Evolutionary conservation across 2,329 filamentous ascomycete species (phyloP).

Genomic region (Verticillium isaacii): DNA sequence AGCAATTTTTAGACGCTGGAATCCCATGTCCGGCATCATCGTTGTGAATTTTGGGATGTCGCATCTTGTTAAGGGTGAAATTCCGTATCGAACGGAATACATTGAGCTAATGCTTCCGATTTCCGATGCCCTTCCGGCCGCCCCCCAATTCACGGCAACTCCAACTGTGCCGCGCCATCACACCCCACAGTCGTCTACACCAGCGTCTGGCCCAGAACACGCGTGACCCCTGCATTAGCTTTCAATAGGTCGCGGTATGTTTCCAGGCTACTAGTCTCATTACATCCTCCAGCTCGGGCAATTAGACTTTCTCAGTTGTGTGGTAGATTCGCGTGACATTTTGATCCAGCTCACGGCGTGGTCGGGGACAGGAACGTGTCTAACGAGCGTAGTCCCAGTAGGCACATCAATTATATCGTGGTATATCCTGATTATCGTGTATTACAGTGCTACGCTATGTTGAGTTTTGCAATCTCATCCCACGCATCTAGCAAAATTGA

Average conservation of each 20-base stretch:
- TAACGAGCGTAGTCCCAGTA: neutral
- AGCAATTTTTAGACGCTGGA: neutral
- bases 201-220: neutral
- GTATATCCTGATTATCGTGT: neutral
- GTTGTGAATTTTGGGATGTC: neutral
- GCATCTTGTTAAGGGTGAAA: neutral
- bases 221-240: neutral
- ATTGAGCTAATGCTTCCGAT: neutral
- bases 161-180: neutral
- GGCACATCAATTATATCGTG: neutral
- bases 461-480: conserved; percentile 1
- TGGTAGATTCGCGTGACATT: neutral
- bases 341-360: too few species aligned
- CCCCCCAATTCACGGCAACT: neutral
- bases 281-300: too few species aligned
- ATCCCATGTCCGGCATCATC: neutral
- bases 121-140: neutral
- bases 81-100: neutral
- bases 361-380: neutral
- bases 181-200: neutral
- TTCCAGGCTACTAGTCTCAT: too few species aligned
- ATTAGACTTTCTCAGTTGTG: neutral
- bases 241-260: too few species aligned
- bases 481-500: neutral
- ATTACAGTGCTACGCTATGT: neutral